A percentile compares a stretch with the other conserved stretches of the same genome.
phyloP scores from a whole-genome alignment of 1,284 basidiomycete species.

The Cerrena zonata region DNA sequence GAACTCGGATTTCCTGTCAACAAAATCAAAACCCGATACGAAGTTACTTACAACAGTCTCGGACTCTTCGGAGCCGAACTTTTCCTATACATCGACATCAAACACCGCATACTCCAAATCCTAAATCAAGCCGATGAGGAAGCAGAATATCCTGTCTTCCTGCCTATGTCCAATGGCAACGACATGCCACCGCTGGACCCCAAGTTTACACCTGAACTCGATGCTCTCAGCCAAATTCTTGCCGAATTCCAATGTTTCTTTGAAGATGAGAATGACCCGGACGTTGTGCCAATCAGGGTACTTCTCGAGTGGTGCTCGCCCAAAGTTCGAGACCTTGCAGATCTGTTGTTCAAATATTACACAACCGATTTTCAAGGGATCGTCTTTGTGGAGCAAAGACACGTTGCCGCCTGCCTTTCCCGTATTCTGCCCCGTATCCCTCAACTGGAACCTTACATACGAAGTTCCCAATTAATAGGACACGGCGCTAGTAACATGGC shows the following conservation, averaged over 20 bases:
- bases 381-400: constrained; percentile 78
- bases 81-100: constrained; percentile 58
- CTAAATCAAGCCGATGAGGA: constrained; percentile 26
- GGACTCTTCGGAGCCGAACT: constrained; percentile 53
- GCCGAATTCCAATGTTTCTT: constrained; percentile 48
- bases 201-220: constrained; percentile 34
- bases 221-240: constrained; percentile 45
- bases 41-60: constrained; percentile 46
- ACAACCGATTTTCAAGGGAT: constrained; percentile 66
- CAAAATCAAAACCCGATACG: constrained; percentile 54
- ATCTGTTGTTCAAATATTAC: constrained; percentile 53
- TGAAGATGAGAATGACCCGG: constrained; percentile 25
- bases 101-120: constrained; percentile 39
- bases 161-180: constrained; percentile 1
- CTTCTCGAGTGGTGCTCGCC: constrained; percentile 62
- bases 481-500: constrained; percentile 43
- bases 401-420: constrained; percentile 67
- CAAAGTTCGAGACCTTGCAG: constrained; percentile 59
- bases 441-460: constrained; percentile 50
- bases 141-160: constrained; percentile 16
- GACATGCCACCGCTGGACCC: constrained; percentile 6
- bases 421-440: constrained; percentile 56
- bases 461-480: constrained; percentile 64
- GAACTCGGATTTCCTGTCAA: constrained; percentile 47
- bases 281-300: constrained; percentile 36